phyloP scores from a whole-genome alignment of 2,329 filamentous ascomycete genomes.

The Arthrocladium fulminans region DNA sequence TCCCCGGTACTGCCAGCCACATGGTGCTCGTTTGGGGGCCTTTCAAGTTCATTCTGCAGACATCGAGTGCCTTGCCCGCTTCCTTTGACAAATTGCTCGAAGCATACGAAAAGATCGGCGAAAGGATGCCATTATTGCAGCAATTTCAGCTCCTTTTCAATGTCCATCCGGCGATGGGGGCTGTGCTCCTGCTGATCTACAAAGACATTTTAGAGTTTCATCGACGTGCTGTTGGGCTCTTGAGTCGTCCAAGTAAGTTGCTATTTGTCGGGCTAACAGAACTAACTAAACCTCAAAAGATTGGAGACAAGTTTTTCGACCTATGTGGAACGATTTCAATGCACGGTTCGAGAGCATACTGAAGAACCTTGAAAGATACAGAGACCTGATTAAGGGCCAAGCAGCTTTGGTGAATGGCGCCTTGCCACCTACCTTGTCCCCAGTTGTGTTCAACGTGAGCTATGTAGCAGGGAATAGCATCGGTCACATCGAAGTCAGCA shows the following conservation, averaged over 20 bases:
- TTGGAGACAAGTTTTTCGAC: constrained; percentile 24
- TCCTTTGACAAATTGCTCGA: constrained; percentile 18
- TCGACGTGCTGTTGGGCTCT: constrained; percentile 13
- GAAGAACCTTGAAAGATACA: constrained; percentile 16
- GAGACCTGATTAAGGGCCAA: constrained; percentile 20
- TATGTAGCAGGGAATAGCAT: constrained; percentile 18
- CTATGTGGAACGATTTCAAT: constrained; percentile 23
- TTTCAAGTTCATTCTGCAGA: constrained; percentile 20
- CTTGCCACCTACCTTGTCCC: neutral
- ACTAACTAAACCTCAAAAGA: constrained; percentile 13
- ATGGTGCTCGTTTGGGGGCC: constrained; percentile 25
- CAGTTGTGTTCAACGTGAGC: neutral
- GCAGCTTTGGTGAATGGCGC: neutral
- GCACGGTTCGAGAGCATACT: constrained; percentile 17
- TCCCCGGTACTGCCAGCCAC: constrained; percentile 16
- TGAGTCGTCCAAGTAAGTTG: constrained; percentile 18
- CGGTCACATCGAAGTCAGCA: constrained; percentile 2
- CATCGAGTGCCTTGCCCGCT: constrained; percentile 9
- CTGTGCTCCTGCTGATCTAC: constrained; percentile 16
- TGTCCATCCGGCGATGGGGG: constrained; percentile 14
- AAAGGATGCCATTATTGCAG: constrained; percentile 18
- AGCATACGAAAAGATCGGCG: constrained; percentile 21
- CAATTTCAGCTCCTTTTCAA: constrained; percentile 19
- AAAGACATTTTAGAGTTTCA: constrained; percentile 22
- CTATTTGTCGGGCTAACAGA: neutral